These are phyloP conservation scores for Leccinum incarnatum DNA, from an alignment of 768 basidiomycete species.

Conservation along the genomic window DNA sequence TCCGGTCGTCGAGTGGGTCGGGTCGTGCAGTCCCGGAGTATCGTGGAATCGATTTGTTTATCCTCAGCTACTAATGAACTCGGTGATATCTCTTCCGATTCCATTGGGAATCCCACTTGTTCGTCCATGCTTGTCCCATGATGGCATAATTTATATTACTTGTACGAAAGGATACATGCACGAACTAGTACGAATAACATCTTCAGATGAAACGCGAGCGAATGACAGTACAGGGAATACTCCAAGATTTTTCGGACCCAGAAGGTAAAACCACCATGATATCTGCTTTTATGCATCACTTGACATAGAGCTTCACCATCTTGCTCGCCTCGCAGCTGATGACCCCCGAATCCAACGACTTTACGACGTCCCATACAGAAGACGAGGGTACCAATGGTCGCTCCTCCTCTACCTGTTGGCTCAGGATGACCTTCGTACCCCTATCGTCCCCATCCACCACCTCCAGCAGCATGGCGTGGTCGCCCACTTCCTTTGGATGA, in stretches of 20 bases:
- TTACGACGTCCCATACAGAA: neutral
- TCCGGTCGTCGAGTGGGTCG: too few species aligned
- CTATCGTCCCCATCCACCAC: conserved; percentile 43
- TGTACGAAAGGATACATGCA: neutral
- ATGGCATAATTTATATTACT: neutral
- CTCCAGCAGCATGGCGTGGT: conserved; percentile 41
- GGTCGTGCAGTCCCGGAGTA: too few species aligned
- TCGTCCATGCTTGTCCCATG: too few species aligned
- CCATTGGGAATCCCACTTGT: too few species aligned
- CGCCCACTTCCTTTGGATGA: conserved; percentile 37
- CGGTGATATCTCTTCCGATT: too few species aligned
- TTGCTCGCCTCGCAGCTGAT: neutral
- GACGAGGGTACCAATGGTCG: neutral
- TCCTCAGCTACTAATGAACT: too few species aligned
- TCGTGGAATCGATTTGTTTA: too few species aligned
- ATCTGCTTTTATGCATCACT: neutral
- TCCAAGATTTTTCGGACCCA: neutral
- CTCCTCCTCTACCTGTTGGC: conserved; percentile 23
- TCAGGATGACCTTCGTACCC: conserved; percentile 45
- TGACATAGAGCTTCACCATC: neutral
- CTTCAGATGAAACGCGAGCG: neutral
- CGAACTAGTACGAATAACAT: neutral
- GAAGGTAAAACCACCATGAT: neutral
- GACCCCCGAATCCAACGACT: neutral
- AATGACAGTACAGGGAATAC: neutral